These are phyloP conservation scores for Ophiostoma quercus DNA, from an alignment of 2,329 filamentous ascomycete species.

Conservation along the genomic window DNA sequence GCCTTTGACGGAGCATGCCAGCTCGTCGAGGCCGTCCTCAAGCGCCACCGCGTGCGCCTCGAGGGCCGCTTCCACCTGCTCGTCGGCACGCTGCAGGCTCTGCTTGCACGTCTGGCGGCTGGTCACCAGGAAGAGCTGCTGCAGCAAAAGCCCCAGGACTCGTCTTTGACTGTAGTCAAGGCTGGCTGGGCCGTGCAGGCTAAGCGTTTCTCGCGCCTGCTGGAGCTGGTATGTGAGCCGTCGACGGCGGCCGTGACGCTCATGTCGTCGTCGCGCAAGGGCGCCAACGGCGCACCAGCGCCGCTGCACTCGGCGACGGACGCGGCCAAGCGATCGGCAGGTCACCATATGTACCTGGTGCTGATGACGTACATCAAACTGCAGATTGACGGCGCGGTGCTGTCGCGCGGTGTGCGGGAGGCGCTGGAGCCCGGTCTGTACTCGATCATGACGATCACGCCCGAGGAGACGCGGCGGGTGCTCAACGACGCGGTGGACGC, in stretches of 20 bases:
- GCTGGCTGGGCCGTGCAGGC: constrained; percentile 40
- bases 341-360: constrained; percentile 57
- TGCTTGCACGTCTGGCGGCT: constrained; percentile 50
- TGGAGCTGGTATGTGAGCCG: constrained; percentile 45
- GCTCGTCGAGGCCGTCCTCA: constrained; percentile 51
- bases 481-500: constrained; percentile 57
- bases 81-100: constrained; percentile 48
- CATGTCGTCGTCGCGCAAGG: constrained; percentile 17
- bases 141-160: constrained; percentile 12
- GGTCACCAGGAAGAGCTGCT: constrained; percentile 33
- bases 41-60: constrained; percentile 55
- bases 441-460: constrained; percentile 54
- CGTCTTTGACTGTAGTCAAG: constrained; percentile 14
- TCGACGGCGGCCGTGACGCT: constrained; percentile 49
- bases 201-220: constrained; percentile 37
- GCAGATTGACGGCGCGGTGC: constrained; percentile 48
- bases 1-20: constrained; percentile 47
- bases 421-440: constrained; percentile 55
- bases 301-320: constrained; percentile 56
- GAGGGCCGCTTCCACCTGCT: constrained; percentile 59
- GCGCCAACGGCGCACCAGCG: not conserved
- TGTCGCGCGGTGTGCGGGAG: constrained; percentile 48
- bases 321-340: constrained; percentile 55
- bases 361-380: constrained; percentile 56
- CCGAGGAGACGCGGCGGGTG: constrained; percentile 49